Conservation (phyloP, 108 stramenopile species). For the Pseudonitzschia multistriata region DNA sequence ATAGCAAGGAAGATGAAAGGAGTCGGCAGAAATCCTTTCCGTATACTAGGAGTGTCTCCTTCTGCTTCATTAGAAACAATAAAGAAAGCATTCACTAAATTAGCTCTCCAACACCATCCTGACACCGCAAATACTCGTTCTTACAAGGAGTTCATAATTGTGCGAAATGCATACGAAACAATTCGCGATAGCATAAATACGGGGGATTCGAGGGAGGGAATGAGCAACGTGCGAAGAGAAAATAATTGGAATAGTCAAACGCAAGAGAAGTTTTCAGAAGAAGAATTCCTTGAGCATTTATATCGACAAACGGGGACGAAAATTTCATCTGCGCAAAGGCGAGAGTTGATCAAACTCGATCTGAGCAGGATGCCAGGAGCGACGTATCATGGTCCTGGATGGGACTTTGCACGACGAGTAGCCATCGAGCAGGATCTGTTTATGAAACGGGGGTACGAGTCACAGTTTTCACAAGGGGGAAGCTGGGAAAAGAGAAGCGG, state of each 20-base stretch:
- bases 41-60: background rate
- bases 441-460: background rate
- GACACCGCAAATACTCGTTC: background rate
- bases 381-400: background rate
- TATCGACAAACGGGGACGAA: background rate
- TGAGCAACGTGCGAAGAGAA: background rate
- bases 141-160: background rate
- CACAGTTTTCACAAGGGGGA: background rate
- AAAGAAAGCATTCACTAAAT: background rate
- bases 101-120: background rate
- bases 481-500: background rate
- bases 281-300: background rate
- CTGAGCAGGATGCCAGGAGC: background rate
- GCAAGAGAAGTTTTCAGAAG: background rate
- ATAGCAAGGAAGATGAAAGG: background rate
- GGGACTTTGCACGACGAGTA: background rate
- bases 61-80: background rate
- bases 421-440: background rate
- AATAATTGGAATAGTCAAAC: background rate
- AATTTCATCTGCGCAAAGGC: background rate
- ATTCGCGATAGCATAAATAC: background rate
- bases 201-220: background rate
- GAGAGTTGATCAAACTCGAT: background rate
- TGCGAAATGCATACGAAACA: background rate
- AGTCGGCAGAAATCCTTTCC: background rate